These are phyloP conservation scores for Eucalyptus rudis DNA, from an alignment of 345 rosid species.

Conservation along the genomic window DNA sequence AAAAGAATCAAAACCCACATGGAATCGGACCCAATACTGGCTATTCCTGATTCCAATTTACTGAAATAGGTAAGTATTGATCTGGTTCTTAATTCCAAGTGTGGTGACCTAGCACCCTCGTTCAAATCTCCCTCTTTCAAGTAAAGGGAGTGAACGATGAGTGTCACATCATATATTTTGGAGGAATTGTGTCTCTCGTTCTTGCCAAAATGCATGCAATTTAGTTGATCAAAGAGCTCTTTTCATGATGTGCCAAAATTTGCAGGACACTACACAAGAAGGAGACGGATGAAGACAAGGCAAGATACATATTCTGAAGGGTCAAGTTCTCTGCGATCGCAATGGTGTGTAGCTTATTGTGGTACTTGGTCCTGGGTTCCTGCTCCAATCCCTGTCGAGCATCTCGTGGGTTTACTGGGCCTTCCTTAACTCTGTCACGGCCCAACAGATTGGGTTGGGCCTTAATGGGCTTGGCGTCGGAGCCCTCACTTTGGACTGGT, in stretches of 20 bases:
- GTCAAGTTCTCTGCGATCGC: neutral
- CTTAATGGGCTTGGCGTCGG: neutral
- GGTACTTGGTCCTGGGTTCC: neutral
- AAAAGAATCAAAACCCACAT: no score
- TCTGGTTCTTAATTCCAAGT: neutral
- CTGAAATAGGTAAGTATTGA: rapidly evolving
- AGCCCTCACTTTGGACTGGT: neutral
- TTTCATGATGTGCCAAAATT: no score
- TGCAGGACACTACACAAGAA: neutral
- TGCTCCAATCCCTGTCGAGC: neutral
- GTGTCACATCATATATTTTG: neutral
- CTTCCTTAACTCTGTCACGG: neutral
- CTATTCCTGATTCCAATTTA: no score
- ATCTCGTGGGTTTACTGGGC: neutral
- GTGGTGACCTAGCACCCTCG: neutral
- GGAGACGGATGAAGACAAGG: neutral
- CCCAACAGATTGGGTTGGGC: neutral
- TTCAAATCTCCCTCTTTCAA: constrained; percentile 1
- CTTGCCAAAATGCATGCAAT: neutral
- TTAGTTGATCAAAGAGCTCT: neutral
- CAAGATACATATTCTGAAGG: neutral
- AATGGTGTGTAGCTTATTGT: neutral
- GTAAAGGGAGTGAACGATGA: neutral
- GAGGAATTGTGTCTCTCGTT: neutral
- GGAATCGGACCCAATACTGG: no score